These are phyloP conservation scores for Fusarium newnesense DNA, from an alignment of 2,329 filamentous ascomycete genomes.

Conservation along the genomic window DNA sequence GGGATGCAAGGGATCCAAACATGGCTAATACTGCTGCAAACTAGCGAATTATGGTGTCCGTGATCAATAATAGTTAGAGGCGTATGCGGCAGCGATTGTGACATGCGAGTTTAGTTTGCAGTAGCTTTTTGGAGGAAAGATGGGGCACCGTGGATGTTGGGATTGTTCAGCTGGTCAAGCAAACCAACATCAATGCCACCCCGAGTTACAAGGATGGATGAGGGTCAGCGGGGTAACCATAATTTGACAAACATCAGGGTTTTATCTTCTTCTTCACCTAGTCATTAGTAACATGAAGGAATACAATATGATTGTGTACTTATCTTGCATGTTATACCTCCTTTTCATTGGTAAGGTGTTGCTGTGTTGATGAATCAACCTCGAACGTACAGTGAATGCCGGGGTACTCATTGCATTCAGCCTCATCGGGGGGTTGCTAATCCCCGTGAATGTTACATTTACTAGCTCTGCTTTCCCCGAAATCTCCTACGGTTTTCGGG, in stretches of 20 bases:
- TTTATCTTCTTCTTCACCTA: neutral
- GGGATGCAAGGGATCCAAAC: neutral
- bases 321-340: neutral
- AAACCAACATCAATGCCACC: neutral
- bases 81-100: neutral
- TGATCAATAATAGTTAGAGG: neutral
- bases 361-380: neutral
- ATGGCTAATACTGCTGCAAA: neutral
- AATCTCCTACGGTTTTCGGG: neutral
- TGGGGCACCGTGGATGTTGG: neutral
- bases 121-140: neutral
- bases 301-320: neutral
- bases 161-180: neutral
- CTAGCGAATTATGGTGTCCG: neutral
- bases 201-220: neutral
- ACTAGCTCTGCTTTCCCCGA: neutral
- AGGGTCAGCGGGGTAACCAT: neutral
- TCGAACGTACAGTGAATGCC: neutral
- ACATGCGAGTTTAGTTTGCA: constrained; percentile 8
- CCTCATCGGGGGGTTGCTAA: neutral
- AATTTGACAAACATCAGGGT: neutral
- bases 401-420: neutral
- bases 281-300: neutral
- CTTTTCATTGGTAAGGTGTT: neutral
- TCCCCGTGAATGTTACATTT: neutral